Evolutionary conservation across 2,329 filamentous ascomycete genomes (phyloP), one percentile per base, ranked within the genome.

Genomic region (Sarocladium oryzae): DNA sequence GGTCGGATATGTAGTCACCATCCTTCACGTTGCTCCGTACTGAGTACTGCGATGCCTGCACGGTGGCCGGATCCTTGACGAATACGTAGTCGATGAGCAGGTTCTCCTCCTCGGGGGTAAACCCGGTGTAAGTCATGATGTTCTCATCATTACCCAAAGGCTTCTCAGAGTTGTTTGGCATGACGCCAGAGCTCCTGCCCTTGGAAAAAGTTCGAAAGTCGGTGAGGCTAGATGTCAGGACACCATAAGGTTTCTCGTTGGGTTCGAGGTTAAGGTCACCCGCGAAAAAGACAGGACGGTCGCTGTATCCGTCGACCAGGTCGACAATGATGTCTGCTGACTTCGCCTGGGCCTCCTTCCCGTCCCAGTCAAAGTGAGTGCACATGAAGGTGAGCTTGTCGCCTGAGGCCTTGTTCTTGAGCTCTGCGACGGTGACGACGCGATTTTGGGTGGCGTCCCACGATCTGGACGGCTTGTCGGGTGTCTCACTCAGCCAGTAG

Each of bases 401-500:
- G 10, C 65, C 65, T 16, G 68, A 70, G 15, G 56, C 53, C 13
- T 55, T 52, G 55, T 78, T 72, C 37, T 61, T 52, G 55, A 79
- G 74, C 2, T 66, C 63, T 2, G 69, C 75, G 8, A 76, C 66
- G 0, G 75, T 79, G 9, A 75, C 63, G 38, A 79, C 74, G 1
- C 77, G 69, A 2, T 71, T 66, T 8, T 60, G 55, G 4, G 59
- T 61, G 4, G 69, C 69, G 36, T 69, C 68, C 84, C 84, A 87
- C 30, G 81, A 79, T 55, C 76, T 80, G 0, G 75, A 81, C 0
- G 78, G 80, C n/a, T 62, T 64, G 15, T 63, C 65, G 0, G 81
- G 84, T 2, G 78, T 86, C 55, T 75, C 65, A 6, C 75, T 82
- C 2, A 87, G 68, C 84, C 84, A 87, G 46, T 81, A 71, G 0